Conservation (phyloP, 305 asterid species). For the Andrographis paniculata region DNA sequence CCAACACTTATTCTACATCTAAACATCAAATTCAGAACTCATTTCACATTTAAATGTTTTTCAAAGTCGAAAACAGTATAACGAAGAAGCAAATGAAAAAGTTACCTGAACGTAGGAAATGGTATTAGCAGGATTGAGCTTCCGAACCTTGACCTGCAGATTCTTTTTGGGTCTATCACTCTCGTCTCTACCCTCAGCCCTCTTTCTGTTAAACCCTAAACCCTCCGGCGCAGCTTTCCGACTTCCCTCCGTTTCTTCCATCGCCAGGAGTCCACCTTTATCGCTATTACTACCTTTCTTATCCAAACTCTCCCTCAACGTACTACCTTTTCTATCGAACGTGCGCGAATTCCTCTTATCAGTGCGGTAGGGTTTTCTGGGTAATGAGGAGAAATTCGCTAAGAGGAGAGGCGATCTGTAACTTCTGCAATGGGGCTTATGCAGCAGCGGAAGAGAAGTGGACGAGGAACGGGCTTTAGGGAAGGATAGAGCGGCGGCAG, state of each 20-base stretch:
- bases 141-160: constrained; percentile 62
- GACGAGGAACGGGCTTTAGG: constrained; percentile 23
- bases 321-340: constrained; percentile 29
- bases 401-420: constrained; percentile 24
- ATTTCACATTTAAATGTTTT: too few species aligned
- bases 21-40: too few species aligned
- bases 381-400: constrained; percentile 28
- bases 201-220: constrained; percentile 56
- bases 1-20: too few species aligned
- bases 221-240: constrained; percentile 19
- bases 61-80: too few species aligned
- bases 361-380: constrained; percentile 25
- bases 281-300: constrained; percentile 24
- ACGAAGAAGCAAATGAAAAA: neutral
- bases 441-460: constrained; percentile 18
- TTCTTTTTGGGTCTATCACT: constrained; percentile 42
- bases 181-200: constrained; percentile 77
- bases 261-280: constrained; percentile 28
- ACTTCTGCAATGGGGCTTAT: constrained; percentile 19
- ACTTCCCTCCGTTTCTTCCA: constrained; percentile 30
- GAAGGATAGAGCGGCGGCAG: constrained; percentile 23
- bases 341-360: constrained; percentile 27
- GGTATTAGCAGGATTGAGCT: constrained; percentile 72
- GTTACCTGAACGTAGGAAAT: constrained; percentile 67
- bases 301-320: constrained; percentile 17